phyloP scores from a whole-genome alignment of 306 rosid species.

The Cucurbita pepo region DNA sequence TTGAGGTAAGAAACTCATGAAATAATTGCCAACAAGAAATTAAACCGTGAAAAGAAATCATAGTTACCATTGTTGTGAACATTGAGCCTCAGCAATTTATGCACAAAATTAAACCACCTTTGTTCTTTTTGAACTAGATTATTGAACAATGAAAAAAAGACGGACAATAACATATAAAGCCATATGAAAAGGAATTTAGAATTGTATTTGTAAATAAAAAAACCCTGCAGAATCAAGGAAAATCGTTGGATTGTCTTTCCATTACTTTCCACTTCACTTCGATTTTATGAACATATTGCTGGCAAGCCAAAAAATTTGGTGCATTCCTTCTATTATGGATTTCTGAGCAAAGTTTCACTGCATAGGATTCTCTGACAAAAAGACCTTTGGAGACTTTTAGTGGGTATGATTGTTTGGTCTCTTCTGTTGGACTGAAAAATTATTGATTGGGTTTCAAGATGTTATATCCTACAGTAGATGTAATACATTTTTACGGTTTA shows the following conservation, averaged over 20 bases:
- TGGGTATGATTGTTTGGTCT: neutral
- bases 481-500: no score
- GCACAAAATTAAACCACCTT: neutral
- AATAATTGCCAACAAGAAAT: neutral
- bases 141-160: neutral
- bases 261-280: no score
- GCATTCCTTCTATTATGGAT: neutral
- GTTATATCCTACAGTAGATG: neutral
- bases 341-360: neutral
- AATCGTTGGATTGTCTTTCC: neutral
- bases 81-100: neutral
- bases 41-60: neutral
- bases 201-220: neutral
- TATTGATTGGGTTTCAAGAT: neutral
- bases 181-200: neutral
- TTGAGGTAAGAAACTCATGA: neutral
- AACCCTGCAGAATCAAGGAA: neutral
- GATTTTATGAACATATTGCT: neutral
- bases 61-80: neutral
- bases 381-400: neutral
- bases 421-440: no score
- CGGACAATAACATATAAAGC: neutral
- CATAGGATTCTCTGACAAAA: neutral
- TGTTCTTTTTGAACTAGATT: neutral
- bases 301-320: neutral